Base-by-base conservation (phyloP, 768 basidiomycete species). In the Coprinopsis strossmayeri region DNA sequence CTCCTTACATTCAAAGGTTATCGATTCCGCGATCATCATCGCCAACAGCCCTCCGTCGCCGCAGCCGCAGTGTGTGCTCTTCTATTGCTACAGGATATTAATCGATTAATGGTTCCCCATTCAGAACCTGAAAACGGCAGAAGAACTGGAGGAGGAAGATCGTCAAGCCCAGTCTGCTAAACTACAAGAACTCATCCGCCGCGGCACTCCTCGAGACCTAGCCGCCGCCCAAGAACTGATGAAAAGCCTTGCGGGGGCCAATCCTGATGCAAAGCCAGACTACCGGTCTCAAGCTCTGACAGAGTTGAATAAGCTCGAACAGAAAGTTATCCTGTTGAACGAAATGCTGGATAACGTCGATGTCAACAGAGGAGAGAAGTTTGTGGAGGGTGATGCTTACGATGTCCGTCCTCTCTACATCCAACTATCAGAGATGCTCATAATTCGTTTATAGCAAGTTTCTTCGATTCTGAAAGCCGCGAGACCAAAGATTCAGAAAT, bases 311-410 rank as follows among this genome's bases (percentile, higher is more conserved):
- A 95, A 95, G 63, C 75, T 99, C 15, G 94, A 98, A 68, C 83
- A 84, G 62, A 94, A 98, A 64, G 92, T 96, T 45, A 82, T 98
- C 17, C 66, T 98, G n/a, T 71, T 98, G 30, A 96, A 95, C 58
- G 95, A 99, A 66, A 87, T 99, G 86, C 73, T 99, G 40, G 93
- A 98, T 54, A 97, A 97, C 58, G 86, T 88, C 17, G 86, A 90
- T 50, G 70, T 68, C 9, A 66, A 69, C 42, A 73, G 77, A 34
- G 79, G 87, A 2, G 94, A 98, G 67, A 73, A 70, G 51, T 90
- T 94, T 57, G 91, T 81, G 27, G 70, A 78, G 27, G 95, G 96
- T 3, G 96, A 99, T 64, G 93, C 82, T 1, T 99, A 97, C 57
- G 89, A 96, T 68, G 88, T 89, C 54, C 56, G 84, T 73, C 2